Conservation (phyloP, 441 rosid species). For the Brassica hybrid region DNA sequence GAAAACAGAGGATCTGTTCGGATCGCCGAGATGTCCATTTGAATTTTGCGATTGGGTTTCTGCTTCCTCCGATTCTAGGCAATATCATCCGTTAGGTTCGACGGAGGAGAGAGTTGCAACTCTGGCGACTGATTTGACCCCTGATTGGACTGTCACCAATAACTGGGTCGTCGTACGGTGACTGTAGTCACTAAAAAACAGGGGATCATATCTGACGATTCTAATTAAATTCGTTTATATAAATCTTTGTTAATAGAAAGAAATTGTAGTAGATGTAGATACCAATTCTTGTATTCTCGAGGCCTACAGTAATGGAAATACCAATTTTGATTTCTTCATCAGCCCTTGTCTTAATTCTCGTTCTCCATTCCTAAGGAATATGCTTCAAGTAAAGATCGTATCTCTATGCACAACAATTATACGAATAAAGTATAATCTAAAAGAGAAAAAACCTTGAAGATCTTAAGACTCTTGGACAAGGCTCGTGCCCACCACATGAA, state of each 20-base stretch:
- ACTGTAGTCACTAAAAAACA: constrained; percentile 24
- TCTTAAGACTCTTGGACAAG: constrained; percentile 40
- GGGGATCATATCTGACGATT: constrained; percentile 27
- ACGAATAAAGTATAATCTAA: neutral
- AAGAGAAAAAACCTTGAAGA: neutral
- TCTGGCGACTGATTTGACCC: constrained; percentile 41
- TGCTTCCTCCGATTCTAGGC: constrained; percentile 42
- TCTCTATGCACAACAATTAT: neutral
- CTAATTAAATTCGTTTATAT: constrained; percentile 14
- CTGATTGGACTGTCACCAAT: constrained; percentile 58
- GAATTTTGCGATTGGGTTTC: constrained; percentile 64
- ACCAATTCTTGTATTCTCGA: constrained; percentile 20
- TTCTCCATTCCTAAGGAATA: neutral
- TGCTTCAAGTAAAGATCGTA: neutral
- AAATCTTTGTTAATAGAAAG: constrained; percentile 14
- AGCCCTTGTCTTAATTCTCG: neutral
- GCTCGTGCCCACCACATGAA: constrained; percentile 63
- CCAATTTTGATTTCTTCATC: constrained; percentile 1
- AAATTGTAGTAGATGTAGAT: neutral
- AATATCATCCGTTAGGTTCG: constrained; percentile 7
- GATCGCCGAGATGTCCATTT: constrained; percentile 67
- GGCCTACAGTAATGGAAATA: neutral
- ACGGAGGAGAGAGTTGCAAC: constrained; percentile 48
- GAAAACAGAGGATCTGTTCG: constrained; percentile 32
- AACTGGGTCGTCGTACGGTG: constrained; percentile 65